Conservation (phyloP, 495 filamentous ascomycete species). For the Hypoxylon lenormandii region DNA sequence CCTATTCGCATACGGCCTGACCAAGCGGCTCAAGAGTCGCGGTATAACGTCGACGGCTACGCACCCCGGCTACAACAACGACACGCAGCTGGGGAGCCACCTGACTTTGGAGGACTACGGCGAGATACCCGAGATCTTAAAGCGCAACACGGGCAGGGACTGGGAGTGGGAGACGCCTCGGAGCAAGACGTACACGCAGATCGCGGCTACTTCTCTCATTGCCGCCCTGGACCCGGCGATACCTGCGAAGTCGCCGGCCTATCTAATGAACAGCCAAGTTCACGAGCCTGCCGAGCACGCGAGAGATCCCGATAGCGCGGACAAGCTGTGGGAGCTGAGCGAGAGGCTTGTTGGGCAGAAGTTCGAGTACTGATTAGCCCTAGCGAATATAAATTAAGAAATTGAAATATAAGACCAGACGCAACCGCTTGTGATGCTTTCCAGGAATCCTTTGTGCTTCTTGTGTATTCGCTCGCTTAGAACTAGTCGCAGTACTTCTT, state of each 20-base stretch:
- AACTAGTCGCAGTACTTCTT: no score
- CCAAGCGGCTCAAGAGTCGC: conserved; percentile 47
- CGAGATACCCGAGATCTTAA: conserved; percentile 13
- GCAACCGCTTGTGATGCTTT: no score
- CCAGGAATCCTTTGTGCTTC: no score
- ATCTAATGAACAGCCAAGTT: conserved; percentile 33
- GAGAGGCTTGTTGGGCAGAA: conserved; percentile 63
- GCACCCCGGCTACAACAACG: conserved; percentile 55
- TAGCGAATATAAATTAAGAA: background rate
- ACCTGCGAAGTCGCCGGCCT: conserved; percentile 34
- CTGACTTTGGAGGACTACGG: conserved; percentile 23
- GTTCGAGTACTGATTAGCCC: conserved; percentile 47
- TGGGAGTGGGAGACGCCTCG: conserved; percentile 24
- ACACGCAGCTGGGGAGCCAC: conserved; percentile 21
- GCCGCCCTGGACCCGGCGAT: conserved; percentile 38
- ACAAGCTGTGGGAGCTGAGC: conserved; percentile 61
- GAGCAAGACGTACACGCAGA: conserved; percentile 27
- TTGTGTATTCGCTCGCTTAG: no score
- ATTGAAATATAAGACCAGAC: no score
- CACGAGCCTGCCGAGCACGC: conserved; percentile 39
- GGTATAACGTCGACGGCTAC: conserved; percentile 51
- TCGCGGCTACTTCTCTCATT: conserved; percentile 36
- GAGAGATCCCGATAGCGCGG: conserved; percentile 53
- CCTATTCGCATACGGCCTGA: conserved; percentile 58
- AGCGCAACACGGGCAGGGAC: conserved; percentile 28